Conservation (phyloP, 2,329 filamentous ascomycete genomes). For the Mollisiaceae sp. region DNA sequence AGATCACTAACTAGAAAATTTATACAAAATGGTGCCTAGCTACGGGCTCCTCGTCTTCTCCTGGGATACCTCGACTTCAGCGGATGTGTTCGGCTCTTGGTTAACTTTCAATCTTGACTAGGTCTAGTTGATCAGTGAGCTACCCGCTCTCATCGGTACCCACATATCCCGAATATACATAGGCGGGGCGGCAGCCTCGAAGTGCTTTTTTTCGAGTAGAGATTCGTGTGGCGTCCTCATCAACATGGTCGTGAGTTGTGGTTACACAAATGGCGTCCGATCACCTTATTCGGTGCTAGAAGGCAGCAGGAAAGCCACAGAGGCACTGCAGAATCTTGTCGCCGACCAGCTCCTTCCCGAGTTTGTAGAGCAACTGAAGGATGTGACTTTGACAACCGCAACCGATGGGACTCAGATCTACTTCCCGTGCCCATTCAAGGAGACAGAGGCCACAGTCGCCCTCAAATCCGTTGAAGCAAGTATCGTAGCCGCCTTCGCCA, state of each 20-base stretch:
- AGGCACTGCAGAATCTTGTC: slow-evolving; percentile 26
- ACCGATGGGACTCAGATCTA: slow-evolving; percentile 43
- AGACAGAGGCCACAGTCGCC: slow-evolving; percentile 51
- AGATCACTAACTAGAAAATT: neutral
- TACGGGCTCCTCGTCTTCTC: neutral
- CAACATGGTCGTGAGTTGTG: slow-evolving; percentile 12
- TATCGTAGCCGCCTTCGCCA: slow-evolving; percentile 63
- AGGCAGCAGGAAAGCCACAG: slow-evolving; percentile 35
- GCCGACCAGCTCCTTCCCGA: slow-evolving; percentile 33
- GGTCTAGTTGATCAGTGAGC: neutral
- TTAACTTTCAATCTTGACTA: neutral
- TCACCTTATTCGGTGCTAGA: slow-evolving; percentile 36
- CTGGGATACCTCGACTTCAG: neutral
- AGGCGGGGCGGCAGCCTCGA: neutral
- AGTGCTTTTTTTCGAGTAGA: slow-evolving; percentile 10
- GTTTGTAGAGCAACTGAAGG: slow-evolving; percentile 32
- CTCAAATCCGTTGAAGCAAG: slow-evolving; percentile 52
- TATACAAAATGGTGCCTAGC: neutral
- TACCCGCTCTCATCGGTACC: neutral
- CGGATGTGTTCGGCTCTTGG: neutral
- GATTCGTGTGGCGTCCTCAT: slow-evolving; percentile 7
- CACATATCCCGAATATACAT: slow-evolving; percentile 2
- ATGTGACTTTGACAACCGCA: slow-evolving; percentile 35
- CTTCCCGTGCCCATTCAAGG: slow-evolving; percentile 54
- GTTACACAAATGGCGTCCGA: slow-evolving; percentile 17